A percentile compares a stretch with the other conserved stretches of the same genome.
phyloP scores from a whole-genome alignment of 2,329 filamentous ascomycete species.

The Colletotrichum horii region DNA sequence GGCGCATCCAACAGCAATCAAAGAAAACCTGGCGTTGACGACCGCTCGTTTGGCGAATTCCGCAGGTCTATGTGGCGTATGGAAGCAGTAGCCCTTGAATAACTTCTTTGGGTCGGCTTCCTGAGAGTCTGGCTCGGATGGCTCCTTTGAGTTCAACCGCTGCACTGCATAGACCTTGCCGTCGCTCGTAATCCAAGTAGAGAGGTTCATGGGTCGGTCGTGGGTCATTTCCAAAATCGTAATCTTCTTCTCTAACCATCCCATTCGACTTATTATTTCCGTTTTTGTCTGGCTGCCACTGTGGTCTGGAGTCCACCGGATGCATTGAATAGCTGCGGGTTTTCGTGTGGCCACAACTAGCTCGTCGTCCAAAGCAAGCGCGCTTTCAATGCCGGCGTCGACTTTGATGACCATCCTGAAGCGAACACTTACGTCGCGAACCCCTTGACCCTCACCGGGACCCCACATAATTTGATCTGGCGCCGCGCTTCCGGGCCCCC shows the following conservation, averaged over 20 bases:
- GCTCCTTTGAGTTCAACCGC: slow-evolving; percentile 54
- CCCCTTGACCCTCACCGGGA: slow-evolving; percentile 80
- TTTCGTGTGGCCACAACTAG: slow-evolving; percentile 90
- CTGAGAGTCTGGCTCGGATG: slow-evolving; percentile 21
- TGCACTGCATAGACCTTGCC: slow-evolving; percentile 93
- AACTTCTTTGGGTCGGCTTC: slow-evolving; percentile 62
- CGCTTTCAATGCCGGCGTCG: slow-evolving; percentile 90
- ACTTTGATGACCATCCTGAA: slow-evolving; percentile 99
- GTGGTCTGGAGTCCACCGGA: slow-evolving; percentile 88
- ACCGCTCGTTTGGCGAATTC: slow-evolving; percentile 75
- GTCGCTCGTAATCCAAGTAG: slow-evolving; percentile 89
- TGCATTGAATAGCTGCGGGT: slow-evolving; percentile 94
- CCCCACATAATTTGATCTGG: slow-evolving; percentile 73
- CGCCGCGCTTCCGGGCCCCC: slow-evolving; percentile 56
- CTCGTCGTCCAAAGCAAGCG: slow-evolving; percentile 89
- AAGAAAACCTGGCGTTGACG: slow-evolving; percentile 93
- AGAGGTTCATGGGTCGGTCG: slow-evolving; percentile 94
- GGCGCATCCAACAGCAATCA: slow-evolving; percentile 84
- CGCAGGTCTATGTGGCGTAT: slow-evolving; percentile 66
- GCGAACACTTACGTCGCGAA: slow-evolving; percentile 85
- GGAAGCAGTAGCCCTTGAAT: slow-evolving; percentile 92
- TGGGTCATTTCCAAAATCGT: slow-evolving; percentile 85
- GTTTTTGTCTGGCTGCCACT: slow-evolving; percentile 86
- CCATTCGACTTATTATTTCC: slow-evolving; percentile 86
- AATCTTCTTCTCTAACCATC: slow-evolving; percentile 81